Evolutionary conservation across 331 rosid species (phyloP).

Genomic region (Acacia pycnantha): DNA sequence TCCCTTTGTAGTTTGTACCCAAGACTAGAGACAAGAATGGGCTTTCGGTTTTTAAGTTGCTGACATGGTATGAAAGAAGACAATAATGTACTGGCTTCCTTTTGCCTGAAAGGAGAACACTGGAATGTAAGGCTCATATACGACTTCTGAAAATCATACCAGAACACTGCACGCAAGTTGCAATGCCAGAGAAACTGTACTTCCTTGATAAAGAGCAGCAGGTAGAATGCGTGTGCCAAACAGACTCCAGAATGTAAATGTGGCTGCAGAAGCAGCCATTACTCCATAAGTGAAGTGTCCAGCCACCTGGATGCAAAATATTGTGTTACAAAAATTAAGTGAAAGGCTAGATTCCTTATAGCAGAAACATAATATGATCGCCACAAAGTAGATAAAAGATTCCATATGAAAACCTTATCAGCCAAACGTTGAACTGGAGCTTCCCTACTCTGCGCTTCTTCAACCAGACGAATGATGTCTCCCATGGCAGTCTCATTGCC

Average conservation of each 20-base stretch:
- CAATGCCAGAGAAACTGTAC: slow-evolving; percentile 83
- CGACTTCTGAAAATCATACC: slow-evolving; percentile 54
- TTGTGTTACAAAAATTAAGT: background rate
- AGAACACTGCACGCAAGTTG: slow-evolving; percentile 98
- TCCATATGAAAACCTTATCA: slow-evolving; percentile 69
- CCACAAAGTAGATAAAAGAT: slow-evolving; percentile 18
- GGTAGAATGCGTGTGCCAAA: slow-evolving; percentile 72
- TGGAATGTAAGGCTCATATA: background rate
- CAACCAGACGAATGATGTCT: slow-evolving; percentile 89
- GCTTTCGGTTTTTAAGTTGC: background rate
- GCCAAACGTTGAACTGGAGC: slow-evolving; percentile 98
- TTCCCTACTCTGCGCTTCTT: slow-evolving; percentile 94
- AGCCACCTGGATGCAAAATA: slow-evolving; percentile 66
- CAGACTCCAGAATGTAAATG: slow-evolving; percentile 83
- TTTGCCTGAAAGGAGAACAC: background rate
- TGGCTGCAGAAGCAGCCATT: slow-evolving; percentile 84
- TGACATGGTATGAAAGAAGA: slow-evolving; percentile 5
- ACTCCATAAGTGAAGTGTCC: slow-evolving; percentile 98
- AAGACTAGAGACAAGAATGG: background rate
- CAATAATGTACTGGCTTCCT: slow-evolving; percentile 10
- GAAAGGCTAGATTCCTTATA: slow-evolving; percentile 1
- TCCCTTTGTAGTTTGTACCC: background rate
- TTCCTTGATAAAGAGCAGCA: slow-evolving; percentile 66
- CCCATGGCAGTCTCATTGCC: slow-evolving; percentile 93
- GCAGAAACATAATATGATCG: slow-evolving; percentile 14